Evolutionary conservation across 2,329 filamentous ascomycete genomes (phyloP), one percentile per base, ranked within the genome.

Genomic region (Nothopassalora personata): DNA sequence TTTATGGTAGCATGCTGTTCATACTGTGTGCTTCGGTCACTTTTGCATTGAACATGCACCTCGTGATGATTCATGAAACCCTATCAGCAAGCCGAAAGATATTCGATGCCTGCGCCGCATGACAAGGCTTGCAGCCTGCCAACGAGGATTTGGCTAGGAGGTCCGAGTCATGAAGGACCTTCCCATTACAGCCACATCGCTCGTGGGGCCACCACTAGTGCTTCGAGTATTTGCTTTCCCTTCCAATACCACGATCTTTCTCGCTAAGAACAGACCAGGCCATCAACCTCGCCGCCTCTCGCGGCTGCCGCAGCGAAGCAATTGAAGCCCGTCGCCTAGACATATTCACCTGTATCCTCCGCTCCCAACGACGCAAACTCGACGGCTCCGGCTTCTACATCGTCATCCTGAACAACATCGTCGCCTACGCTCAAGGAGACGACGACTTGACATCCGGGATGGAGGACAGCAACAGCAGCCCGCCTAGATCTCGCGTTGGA

Each of bases 1-100:
- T 60, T n/a, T 60, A 57, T 34, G 58, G 27, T 8, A 57, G 57
- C 51, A 57, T 60, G 51, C 45, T 60, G 28, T 60, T 60, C 33
- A 46, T 56, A n/a, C 54, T 57, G 27, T 43, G 57, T 43, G 49
- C 49, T 45, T 23, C 54, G 2, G 54, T 50, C 4, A 23, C 46
- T 1, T 57, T 57, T 34, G 58, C 54, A 11, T 34, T 60, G 43
- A 54, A 57, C 46, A 43, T 47, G 15, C 45, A 60, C 15, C 50
- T 57, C 7, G 18, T 57, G 13, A 45, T 57, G 33, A 31, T 57
- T 11, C 39, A 55, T 45, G 58, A 60, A 30, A 23, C 23, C 1
- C 46, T 51, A 11, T 31, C 54, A 8, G 15, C 49, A 18, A 45
- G 36, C 5, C 46, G 49, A 39, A 46, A 47, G 9, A 33, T 60